A percentile compares a stretch with the other conserved stretches of the same genome.
phyloP scores from a whole-genome alignment of 768 basidiomycete genomes.

The Pleurotus tuber-regium region DNA sequence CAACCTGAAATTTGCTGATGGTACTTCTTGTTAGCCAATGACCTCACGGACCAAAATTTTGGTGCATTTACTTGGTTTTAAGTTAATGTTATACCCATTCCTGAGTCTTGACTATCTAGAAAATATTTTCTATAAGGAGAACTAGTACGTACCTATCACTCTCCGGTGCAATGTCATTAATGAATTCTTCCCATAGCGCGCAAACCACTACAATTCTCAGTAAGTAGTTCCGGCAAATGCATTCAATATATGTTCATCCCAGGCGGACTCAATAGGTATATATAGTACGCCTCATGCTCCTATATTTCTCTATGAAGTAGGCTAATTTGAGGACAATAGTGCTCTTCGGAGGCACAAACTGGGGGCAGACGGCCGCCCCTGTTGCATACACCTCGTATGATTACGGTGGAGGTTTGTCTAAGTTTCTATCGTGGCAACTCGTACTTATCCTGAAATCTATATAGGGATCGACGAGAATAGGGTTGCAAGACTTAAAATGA shows the following conservation, averaged over 20 bases:
- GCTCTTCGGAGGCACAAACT: constrained; percentile 64
- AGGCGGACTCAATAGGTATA: constrained; percentile 30
- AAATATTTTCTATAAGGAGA: constrained; percentile 52
- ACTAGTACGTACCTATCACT: constrained; percentile 32
- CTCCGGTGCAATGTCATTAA: not conserved
- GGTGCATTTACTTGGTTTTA: constrained; percentile 25
- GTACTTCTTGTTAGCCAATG: constrained; percentile 25
- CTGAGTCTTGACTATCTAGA: too few species aligned
- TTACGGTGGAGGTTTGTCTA: constrained; percentile 45
- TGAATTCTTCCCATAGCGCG: constrained; percentile 22
- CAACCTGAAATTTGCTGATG: too few species aligned
- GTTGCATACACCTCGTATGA: constrained; percentile 63
- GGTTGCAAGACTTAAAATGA: constrained; percentile 46
- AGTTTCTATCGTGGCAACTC: too few species aligned
- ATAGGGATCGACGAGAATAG: constrained; percentile 53
- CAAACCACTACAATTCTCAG: constrained; percentile 53
- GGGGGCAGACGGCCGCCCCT: constrained; percentile 57
- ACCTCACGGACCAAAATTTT: constrained; percentile 40
- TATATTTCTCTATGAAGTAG: not conserved
- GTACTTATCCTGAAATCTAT: too few species aligned
- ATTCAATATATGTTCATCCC: constrained; percentile 15
- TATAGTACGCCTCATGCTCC: constrained; percentile 36
- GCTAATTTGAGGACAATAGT: constrained; percentile 26
- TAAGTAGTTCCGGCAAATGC: constrained; percentile 22
- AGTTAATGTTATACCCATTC: too few species aligned